phyloP scores from a whole-genome alignment of 106 monocot genomes.

The Triglochin maritima region DNA sequence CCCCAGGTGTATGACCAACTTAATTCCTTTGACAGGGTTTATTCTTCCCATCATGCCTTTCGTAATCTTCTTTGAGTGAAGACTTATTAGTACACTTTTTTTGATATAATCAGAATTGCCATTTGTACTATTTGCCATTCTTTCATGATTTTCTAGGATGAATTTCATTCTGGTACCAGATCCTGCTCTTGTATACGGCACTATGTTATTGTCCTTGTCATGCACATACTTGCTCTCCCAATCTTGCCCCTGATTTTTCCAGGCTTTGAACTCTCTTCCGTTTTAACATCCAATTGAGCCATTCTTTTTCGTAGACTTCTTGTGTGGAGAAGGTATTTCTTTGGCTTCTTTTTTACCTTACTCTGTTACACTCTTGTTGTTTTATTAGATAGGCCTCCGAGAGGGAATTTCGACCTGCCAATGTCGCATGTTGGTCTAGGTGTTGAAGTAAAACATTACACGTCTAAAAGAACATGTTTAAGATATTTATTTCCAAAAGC shows the following conservation, averaged over 20 bases:
- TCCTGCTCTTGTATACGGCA: constrained; percentile 17
- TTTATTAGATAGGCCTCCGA: constrained; percentile 59
- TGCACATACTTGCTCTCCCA: constrained; percentile 21
- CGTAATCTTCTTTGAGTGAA: constrained; percentile 13
- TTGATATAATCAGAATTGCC: constrained; percentile 27
- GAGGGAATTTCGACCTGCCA: constrained; percentile 63
- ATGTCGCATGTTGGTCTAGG: constrained; percentile 12
- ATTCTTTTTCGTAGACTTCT: constrained; percentile 43
- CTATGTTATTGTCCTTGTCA: constrained; percentile 10
- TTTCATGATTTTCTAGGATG: constrained; percentile 12
- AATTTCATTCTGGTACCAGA: constrained; percentile 16
- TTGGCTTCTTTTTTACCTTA: constrained; percentile 23
- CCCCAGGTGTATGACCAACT: constrained; percentile 91
- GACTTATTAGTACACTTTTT: constrained; percentile 2
- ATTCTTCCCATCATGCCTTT: constrained; percentile 38
- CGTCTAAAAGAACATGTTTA: too few species aligned
- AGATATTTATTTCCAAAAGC: too few species aligned
- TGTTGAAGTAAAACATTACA: too few species aligned
- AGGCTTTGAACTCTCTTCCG: constrained; percentile 28
- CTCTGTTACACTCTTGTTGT: constrained; percentile 26
- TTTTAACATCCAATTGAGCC: constrained; percentile 22
- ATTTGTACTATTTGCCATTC: constrained; percentile 8
- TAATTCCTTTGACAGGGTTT: constrained; percentile 54
- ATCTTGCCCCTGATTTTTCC: constrained; percentile 24
- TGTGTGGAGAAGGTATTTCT: constrained; percentile 32